Evolutionary conservation across 108 stramenopile genomes (phyloP), one percentile per base, ranked within the genome.

Genomic region (Cyclotella sp.): DNA sequence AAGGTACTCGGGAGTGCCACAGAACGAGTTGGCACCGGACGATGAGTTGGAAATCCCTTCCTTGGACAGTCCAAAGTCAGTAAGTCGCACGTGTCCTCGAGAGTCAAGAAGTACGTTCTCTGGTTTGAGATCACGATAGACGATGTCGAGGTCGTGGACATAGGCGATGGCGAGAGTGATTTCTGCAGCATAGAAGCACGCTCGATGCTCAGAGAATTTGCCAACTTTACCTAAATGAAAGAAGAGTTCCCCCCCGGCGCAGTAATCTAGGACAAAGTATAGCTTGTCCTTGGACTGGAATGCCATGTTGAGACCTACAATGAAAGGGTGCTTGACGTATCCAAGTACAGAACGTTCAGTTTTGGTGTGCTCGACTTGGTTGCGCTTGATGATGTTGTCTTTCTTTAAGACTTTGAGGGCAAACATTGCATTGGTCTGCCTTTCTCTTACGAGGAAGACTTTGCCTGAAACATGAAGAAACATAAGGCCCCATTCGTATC

Each of bases 1-100:
- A 26, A 99, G 86, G 75, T 99, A 99, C 84, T 98, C 97, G 3
- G 99, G 99, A 19, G 99, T 99, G 57, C 99, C 98, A 71, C 99
- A 99, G 76, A 99, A 99, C 62, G 95, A 95, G 63, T 96, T 92
- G 42, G 98, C 98, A 39, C 98, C 98, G 27, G 88, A 86, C 19
- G 96, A 90, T 44, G 95, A 95, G 60, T 82, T 75, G 27, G 88
- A 94, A 59, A 98, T 96, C 3, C 98, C 98, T 64, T 98, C 98
- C 87, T 99, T 99, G 28, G 95, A 94, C 14, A 99, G 82, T 0
- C 99, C 99, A 76, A 99, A 99, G 79, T 99, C 99, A 10, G 99
- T 99, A 13, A 99, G 82, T 10, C 97, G 90, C 40, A 99, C 93
- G 74, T 99, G 97, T 27, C 99, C 99, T 29, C 78, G 42, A 24